phyloP scores from a whole-genome alignment of 129 eudicot genomes.

The Saposhnikovia divaricata region DNA sequence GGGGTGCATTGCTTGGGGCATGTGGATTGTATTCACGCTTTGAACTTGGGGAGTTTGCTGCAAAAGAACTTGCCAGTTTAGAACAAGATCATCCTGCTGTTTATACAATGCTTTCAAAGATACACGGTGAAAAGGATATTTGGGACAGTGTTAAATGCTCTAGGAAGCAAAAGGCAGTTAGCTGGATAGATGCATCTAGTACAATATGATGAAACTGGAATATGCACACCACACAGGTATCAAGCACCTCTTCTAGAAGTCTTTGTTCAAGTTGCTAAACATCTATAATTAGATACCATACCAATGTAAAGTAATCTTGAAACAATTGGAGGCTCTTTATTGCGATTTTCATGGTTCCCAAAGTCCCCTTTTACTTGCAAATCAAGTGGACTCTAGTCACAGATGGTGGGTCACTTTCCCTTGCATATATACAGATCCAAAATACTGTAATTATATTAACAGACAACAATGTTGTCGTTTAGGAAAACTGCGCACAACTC shows the following conservation, averaged over 20 bases:
- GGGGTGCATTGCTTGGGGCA: constrained; percentile 81
- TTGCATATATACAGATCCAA: neutral
- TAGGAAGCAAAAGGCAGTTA: constrained; percentile 61
- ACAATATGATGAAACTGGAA: neutral
- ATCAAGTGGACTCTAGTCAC: neutral
- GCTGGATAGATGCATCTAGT: constrained; percentile 47
- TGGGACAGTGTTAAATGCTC: constrained; percentile 36
- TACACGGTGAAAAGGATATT: constrained; percentile 53
- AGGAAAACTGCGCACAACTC: neutral
- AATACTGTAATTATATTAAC: neutral
- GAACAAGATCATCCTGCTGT: constrained; percentile 50
- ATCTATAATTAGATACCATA: neutral
- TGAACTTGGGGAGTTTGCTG: constrained; percentile 39
- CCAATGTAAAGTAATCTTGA: neutral
- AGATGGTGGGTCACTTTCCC: neutral
- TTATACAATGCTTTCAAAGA: constrained; percentile 41
- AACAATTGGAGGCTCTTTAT: neutral
- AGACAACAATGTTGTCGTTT: neutral
- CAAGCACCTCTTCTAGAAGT: neutral
- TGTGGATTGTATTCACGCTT: constrained; percentile 56
- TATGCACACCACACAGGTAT: neutral
- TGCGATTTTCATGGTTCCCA: neutral
- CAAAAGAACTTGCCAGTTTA: constrained; percentile 38
- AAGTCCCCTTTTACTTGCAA: neutral
- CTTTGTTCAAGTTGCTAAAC: constrained; percentile 1